These are phyloP conservation scores for Coffea humblotiana DNA, from an alignment of 305 asterid genomes.

Conservation along the genomic window DNA sequence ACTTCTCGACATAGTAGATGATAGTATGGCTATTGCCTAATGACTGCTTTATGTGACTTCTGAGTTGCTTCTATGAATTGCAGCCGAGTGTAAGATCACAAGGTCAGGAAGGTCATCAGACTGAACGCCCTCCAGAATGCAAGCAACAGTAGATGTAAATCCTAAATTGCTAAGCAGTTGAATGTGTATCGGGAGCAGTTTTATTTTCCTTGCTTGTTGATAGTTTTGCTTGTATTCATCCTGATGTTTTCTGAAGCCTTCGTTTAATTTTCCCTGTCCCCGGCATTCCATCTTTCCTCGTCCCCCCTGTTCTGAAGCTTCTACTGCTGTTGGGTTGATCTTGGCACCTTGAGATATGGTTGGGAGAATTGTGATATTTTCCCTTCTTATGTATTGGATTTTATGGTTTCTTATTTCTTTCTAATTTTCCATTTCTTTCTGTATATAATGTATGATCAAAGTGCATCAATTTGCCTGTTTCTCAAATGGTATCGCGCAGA, in stretches of 20 bases:
- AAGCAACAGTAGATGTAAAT: slow-evolving; percentile 20
- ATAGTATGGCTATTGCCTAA: neutral
- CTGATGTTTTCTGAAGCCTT: neutral
- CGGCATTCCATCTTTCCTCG: too few relatives aligned
- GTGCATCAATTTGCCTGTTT: neutral
- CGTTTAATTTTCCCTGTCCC: neutral
- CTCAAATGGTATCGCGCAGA: too few relatives aligned
- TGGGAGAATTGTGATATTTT: neutral
- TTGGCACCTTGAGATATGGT: neutral
- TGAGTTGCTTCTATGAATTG: slow-evolving; percentile 12
- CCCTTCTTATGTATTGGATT: neutral
- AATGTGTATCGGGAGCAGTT: neutral
- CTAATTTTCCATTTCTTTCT: neutral
- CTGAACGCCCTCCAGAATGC: slow-evolving; percentile 27
- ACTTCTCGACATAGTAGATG: neutral
- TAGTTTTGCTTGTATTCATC: neutral
- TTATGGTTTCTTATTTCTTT: neutral
- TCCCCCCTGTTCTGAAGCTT: too few relatives aligned
- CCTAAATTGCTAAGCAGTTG: neutral
- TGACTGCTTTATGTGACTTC: slow-evolving; percentile 16
- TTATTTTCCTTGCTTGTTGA: slow-evolving; percentile 14
- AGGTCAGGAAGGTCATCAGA: slow-evolving; percentile 17
- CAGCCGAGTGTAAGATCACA: slow-evolving; percentile 17
- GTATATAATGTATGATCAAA: neutral
- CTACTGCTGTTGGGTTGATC: neutral